Conservation (phyloP, 1,284 basidiomycete species). For the Melampsora larici-populina region DNA sequence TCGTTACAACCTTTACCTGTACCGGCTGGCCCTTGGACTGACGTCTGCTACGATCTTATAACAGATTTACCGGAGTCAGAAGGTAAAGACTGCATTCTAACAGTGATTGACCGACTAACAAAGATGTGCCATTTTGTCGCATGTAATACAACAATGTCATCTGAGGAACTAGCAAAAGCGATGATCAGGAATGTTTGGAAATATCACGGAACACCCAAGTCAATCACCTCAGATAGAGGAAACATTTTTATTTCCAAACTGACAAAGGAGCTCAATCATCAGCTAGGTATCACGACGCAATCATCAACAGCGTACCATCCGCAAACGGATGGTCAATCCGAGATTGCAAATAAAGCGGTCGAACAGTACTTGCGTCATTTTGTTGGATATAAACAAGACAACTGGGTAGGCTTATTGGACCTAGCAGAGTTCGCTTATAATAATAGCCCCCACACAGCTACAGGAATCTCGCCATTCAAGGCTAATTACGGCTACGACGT, state of each 20-base stretch:
- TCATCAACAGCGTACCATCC: neutral
- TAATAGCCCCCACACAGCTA: neutral
- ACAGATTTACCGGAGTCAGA: too few relatives aligned
- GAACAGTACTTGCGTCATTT: neutral
- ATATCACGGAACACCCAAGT: neutral
- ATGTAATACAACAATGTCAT: neutral
- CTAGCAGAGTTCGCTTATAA: neutral
- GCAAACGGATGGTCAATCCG: too few relatives aligned
- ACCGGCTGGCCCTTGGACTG: too few relatives aligned
- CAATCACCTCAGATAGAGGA: too few relatives aligned
- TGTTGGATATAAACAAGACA: neutral
- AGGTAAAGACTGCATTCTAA: neutral
- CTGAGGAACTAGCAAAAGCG: neutral
- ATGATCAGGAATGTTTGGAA: neutral
- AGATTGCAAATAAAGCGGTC: neutral
- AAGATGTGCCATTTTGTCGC: neutral
- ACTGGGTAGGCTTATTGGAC: neutral
- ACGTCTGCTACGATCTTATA: too few relatives aligned
- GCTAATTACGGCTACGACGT: neutral
- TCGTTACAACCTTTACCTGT: neutral
- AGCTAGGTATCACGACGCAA: neutral
- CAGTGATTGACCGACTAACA: neutral
- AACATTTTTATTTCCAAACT: constrained; percentile 3
- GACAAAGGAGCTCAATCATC: neutral
- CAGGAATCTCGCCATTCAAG: neutral